Conservation (phyloP, 371 early-diverging fungal species). For the Saksenaea vasiformis region DNA sequence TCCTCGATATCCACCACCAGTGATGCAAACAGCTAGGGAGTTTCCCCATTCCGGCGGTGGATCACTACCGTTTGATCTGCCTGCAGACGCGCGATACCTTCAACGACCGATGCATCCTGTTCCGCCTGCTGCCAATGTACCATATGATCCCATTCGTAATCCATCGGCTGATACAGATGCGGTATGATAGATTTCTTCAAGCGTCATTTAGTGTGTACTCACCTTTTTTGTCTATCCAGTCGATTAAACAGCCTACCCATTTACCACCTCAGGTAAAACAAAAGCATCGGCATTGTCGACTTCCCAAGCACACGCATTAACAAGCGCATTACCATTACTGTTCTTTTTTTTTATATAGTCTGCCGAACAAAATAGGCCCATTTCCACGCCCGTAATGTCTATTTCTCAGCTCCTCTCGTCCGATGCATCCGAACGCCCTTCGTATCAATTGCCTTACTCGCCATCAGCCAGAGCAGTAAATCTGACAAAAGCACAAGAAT, state of each 20-base stretch:
- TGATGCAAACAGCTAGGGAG: constrained; percentile 8
- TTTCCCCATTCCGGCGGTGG: background rate
- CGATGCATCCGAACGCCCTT: constrained; percentile 20
- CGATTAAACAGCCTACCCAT: background rate
- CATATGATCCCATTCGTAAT: background rate
- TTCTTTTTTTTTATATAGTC: background rate
- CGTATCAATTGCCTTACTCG: background rate
- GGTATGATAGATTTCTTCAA: background rate
- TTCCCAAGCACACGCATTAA: background rate
- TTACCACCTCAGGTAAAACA: constrained; percentile 9
- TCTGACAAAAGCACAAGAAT: background rate
- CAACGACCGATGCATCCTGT: background rate
- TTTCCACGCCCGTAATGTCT: constrained; percentile 45
- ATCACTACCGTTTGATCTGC: background rate
- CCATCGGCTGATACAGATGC: background rate
- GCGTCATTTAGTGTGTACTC: background rate
- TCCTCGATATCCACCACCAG: background rate
- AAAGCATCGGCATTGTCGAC: background rate
- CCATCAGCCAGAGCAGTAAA: constrained; percentile 1
- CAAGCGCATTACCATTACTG: background rate
- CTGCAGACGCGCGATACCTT: constrained; percentile 3
- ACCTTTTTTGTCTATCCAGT: background rate
- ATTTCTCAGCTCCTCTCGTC: constrained; percentile 47
- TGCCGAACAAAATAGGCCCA: constrained; percentile 8
- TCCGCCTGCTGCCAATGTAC: background rate